phyloP scores from a whole-genome alignment of 805 yeast genomes.

The Scheffersomyces ergatensis region DNA sequence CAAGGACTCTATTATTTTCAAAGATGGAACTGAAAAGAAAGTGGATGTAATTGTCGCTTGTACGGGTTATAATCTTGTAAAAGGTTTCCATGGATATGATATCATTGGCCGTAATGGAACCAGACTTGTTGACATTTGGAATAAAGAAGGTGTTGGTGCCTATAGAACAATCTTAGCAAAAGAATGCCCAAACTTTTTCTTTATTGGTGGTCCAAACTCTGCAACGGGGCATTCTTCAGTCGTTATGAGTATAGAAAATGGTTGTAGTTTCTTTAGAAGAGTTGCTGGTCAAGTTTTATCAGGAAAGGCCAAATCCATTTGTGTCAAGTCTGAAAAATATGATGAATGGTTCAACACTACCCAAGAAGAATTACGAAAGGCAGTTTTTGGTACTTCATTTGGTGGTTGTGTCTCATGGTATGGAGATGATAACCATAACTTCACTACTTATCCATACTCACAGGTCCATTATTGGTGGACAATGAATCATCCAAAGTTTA shows the following conservation, averaged over 20 bases:
- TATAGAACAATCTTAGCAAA: constrained; percentile 32
- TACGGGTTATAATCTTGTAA: constrained; percentile 34
- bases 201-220: constrained; percentile 39
- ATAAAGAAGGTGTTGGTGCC: constrained; percentile 28
- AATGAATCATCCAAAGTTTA: constrained; percentile 21
- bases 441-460: constrained; percentile 35
- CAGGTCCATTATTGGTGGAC: constrained; percentile 30
- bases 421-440: constrained; percentile 22
- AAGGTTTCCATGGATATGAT: constrained; percentile 13
- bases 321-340: constrained; percentile 30
- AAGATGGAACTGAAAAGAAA: constrained; percentile 22
- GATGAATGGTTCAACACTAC: constrained; percentile 29
- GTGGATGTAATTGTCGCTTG: constrained; percentile 42
- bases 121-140: constrained; percentile 23
- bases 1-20: constrained; percentile 26
- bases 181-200: constrained; percentile 33
- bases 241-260: constrained; percentile 36
- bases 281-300: constrained; percentile 23
- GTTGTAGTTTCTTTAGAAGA: constrained; percentile 18
- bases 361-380: constrained; percentile 21
- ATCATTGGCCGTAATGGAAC: constrained; percentile 25
- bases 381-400: constrained; percentile 35
- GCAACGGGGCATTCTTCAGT: constrained; percentile 44
- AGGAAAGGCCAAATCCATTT: constrained; percentile 25
- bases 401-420: constrained; percentile 46